Conservation (phyloP, 2,329 filamentous ascomycete species). For the Coniella vitis region DNA sequence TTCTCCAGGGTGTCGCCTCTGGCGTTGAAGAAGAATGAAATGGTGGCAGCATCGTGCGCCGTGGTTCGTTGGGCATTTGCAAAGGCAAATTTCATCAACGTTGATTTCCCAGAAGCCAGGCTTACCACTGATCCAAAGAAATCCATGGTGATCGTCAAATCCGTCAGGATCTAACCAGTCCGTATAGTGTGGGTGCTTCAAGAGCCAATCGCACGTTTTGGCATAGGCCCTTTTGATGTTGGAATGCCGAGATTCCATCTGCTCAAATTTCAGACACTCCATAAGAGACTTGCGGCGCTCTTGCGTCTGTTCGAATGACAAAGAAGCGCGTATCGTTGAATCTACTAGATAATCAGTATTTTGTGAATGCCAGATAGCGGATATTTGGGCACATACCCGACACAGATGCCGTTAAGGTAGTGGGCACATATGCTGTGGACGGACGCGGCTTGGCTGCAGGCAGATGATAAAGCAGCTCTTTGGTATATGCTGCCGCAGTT, state of each 20-base stretch:
- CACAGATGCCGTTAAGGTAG: neutral
- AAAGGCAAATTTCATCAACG: constrained; percentile 33
- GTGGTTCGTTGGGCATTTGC: constrained; percentile 10
- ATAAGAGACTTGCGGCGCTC: constrained; percentile 15
- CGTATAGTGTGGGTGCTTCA: constrained; percentile 27
- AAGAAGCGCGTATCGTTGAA: too few relatives aligned
- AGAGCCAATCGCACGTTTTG: constrained; percentile 36
- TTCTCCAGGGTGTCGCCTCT: constrained; percentile 36
- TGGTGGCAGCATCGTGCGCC: constrained; percentile 8
- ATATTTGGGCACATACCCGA: too few relatives aligned
- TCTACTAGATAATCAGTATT: too few relatives aligned
- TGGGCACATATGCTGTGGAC: too few relatives aligned
- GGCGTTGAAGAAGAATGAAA: constrained; percentile 43
- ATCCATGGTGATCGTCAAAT: constrained; percentile 24
- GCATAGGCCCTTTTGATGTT: constrained; percentile 27
- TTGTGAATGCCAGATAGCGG: too few relatives aligned
- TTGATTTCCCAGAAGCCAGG: constrained; percentile 37
- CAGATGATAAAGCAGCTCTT: neutral
- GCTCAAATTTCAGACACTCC: constrained; percentile 29
- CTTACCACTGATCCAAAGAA: constrained; percentile 39
- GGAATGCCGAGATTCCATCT: constrained; percentile 31
- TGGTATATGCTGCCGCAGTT: neutral
- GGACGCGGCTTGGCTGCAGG: neutral
- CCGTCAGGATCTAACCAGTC: constrained; percentile 29
- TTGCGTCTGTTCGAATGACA: neutral